A percentile compares a stretch with the other conserved stretches of the same genome.
These are phyloP conservation scores for Pythium aristosporum DNA, from an alignment of 352 stramenopile genomes.

Conservation along the genomic window DNA sequence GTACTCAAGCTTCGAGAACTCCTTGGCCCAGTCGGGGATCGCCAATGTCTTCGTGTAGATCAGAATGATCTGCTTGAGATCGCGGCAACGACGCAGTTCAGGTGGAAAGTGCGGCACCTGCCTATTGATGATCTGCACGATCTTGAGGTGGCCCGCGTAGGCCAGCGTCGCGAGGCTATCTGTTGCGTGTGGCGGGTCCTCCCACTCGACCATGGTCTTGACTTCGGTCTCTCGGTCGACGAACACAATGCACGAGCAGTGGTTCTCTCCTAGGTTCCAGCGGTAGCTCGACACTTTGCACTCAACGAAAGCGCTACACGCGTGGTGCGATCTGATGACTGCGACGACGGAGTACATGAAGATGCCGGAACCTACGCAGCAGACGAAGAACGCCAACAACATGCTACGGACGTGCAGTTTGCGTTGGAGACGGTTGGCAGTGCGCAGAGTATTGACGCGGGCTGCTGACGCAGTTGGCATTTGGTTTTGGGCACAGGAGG, in stretches of 20 bases:
- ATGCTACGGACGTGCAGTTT: conserved; percentile 1
- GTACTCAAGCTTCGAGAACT: conserved; percentile 15
- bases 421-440: too few relatives aligned
- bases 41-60: conserved; percentile 29
- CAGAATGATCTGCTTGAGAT: conserved; percentile 30
- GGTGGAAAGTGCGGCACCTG: conserved; percentile 13
- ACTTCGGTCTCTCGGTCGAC: conserved; percentile 15
- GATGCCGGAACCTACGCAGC: conserved; percentile 10
- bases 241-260: conserved; percentile 33
- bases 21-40: conserved; percentile 25
- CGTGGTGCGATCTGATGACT: not conserved
- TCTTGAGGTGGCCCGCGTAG: conserved; percentile 17
- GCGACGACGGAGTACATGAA: conserved; percentile 25
- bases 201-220: conserved; percentile 21
- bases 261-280: conserved; percentile 21
- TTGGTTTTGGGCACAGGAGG: too few relatives aligned
- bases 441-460: not conserved
- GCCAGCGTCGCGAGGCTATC: conserved; percentile 19
- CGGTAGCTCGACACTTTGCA: conserved; percentile 22
- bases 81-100: conserved; percentile 19
- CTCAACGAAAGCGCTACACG: conserved; percentile 1
- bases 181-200: conserved; percentile 18
- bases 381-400: conserved; percentile 9
- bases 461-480: too few relatives aligned
- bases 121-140: conserved; percentile 32